phyloP scores from a whole-genome alignment of 2,329 filamentous ascomycete species.

The Pseudocercospora musae region DNA sequence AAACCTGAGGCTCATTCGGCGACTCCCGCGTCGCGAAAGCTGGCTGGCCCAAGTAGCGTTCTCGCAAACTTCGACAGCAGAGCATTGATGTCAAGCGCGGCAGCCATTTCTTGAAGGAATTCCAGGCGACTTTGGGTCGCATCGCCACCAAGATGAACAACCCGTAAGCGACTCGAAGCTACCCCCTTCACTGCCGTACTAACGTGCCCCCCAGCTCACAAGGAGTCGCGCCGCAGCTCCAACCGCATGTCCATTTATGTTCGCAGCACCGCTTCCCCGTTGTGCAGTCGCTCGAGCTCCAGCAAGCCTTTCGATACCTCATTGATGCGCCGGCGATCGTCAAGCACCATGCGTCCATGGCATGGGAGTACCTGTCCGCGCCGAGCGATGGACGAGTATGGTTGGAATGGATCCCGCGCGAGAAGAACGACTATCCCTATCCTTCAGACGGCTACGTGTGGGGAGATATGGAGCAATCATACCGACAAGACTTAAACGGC shows the following conservation, averaged over 20 bases:
- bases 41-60: not conserved
- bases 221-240: constrained; percentile 24
- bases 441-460: constrained; percentile 92
- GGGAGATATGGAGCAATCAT: constrained; percentile 75
- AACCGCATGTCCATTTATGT: constrained; percentile 76
- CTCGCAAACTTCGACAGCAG: not conserved
- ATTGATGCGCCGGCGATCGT: constrained; percentile 80
- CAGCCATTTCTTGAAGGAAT: not conserved
- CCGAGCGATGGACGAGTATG: constrained; percentile 79
- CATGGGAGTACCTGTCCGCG: constrained; percentile 85
- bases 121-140: constrained; percentile 11
- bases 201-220: constrained; percentile 19
- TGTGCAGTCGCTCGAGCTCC: constrained; percentile 66
- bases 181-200: not conserved
- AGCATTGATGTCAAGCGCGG: not conserved
- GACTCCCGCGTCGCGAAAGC: constrained; percentile 3
- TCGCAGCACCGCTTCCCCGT: constrained; percentile 78
- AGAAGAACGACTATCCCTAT: constrained; percentile 68
- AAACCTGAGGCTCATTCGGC: not conserved
- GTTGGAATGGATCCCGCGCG: constrained; percentile 82
- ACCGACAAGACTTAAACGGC: constrained; percentile 68
- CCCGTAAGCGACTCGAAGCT: constrained; percentile 14
- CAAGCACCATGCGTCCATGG: constrained; percentile 79
- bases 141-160: constrained; percentile 19
- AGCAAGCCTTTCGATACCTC: constrained; percentile 79